Evolutionary conservation across 257 asterid species (phyloP).

Genomic region (Dorcoceras hygrometricum): DNA sequence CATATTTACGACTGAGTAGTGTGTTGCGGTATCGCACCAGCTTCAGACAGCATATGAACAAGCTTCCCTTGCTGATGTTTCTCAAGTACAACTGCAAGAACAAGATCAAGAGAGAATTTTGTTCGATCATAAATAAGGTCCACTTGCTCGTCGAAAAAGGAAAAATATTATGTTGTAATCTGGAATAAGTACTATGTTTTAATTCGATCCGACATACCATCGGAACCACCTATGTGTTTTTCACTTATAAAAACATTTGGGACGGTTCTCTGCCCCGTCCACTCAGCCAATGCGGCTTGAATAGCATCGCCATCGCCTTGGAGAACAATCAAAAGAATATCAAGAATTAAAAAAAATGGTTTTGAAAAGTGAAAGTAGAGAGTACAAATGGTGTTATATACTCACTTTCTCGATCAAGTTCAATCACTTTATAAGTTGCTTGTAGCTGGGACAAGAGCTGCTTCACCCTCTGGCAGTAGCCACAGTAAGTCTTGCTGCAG

Average conservation of each 20-base stretch:
- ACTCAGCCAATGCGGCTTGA: not conserved
- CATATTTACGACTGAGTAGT: not conserved
- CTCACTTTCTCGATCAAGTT: conserved; percentile 48
- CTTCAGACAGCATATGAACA: not conserved
- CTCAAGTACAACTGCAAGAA: not conserved
- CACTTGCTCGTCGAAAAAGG: no score
- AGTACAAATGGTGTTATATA: not conserved
- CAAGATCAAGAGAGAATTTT: not conserved
- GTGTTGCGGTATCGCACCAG: not conserved
- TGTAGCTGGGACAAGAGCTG: conserved; percentile 40
- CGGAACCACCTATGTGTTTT: not conserved
- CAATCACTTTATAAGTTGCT: conserved; percentile 38
- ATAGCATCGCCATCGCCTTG: not conserved
- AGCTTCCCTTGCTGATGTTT: not conserved
- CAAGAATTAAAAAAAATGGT: not conserved
- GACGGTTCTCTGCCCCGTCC: not conserved
- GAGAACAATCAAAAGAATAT: not conserved
- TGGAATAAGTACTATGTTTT: no score
- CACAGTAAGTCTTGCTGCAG: conserved; percentile 43
- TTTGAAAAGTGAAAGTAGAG: not conserved
- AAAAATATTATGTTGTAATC: no score
- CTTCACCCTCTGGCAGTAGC: conserved; percentile 46
- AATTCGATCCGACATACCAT: not conserved
- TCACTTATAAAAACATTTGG: not conserved
- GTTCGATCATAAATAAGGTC: no score